A percentile compares a stretch with the other conserved stretches of the same genome.
These are phyloP conservation scores for Russula abietina DNA, from an alignment of 768 basidiomycete genomes.

Conservation along the genomic window DNA sequence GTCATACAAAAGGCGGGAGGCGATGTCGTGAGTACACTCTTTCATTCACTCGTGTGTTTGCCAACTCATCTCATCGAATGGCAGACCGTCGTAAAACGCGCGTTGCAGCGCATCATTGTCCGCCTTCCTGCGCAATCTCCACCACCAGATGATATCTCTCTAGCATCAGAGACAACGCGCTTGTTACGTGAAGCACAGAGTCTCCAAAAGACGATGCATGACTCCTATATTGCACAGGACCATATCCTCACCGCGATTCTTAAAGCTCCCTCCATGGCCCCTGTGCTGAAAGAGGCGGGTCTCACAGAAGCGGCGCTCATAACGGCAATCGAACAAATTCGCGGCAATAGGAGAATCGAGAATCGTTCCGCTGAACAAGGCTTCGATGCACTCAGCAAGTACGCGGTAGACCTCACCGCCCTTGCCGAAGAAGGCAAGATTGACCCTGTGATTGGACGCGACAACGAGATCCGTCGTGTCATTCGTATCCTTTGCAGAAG, in stretches of 20 bases:
- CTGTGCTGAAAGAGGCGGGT: slow-evolving; percentile 67
- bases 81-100: slow-evolving; percentile 58
- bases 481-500: slow-evolving; percentile 79
- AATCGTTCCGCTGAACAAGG: slow-evolving; percentile 83
- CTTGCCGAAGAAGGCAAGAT: slow-evolving; percentile 89
- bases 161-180: slow-evolving; percentile 51
- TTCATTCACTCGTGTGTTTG: background rate
- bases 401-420: slow-evolving; percentile 79
- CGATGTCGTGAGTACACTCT: slow-evolving; percentile 54
- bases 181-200: slow-evolving; percentile 71
- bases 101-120: slow-evolving; percentile 69
- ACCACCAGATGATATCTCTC: slow-evolving; percentile 70
- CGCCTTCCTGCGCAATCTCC: slow-evolving; percentile 80
- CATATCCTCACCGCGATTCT: slow-evolving; percentile 83
- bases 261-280: slow-evolving; percentile 60
- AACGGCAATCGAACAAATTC: slow-evolving; percentile 69
- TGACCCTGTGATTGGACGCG: slow-evolving; percentile 92
- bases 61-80: background rate
- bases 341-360: slow-evolving; percentile 83
- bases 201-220: slow-evolving; percentile 78
- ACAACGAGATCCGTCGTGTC: slow-evolving; percentile 83
- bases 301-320: slow-evolving; percentile 68
- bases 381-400: slow-evolving; percentile 89
- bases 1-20: slow-evolving; percentile 81
- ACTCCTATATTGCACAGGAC: slow-evolving; percentile 90